Evolutionary conservation across 2,329 filamentous ascomycete genomes (phyloP), one percentile per base, ranked within the genome.

Genomic region (Cordyceps fumosorosea): DNA sequence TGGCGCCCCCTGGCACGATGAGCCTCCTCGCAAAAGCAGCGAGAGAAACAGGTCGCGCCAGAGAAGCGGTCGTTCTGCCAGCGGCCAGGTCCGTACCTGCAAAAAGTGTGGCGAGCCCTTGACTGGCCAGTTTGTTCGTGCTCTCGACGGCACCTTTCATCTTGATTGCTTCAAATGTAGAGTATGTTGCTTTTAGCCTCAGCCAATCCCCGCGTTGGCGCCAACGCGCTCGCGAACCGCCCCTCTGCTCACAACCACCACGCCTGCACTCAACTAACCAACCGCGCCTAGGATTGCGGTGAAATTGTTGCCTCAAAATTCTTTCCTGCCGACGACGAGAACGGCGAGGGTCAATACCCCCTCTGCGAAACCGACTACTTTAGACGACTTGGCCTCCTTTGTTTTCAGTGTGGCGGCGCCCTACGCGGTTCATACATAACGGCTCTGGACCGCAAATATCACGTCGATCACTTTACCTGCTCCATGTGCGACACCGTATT

Each of bases 331-430:
- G 93, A 96, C 67, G 91, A 96, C 68, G 91, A 96, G 69, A 86
- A 92, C 67, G 91, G 91, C 47, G 84, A 85, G 62, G 88, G 83
- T 22, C 95, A 97, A 74, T 98, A 97, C 73, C 95, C 95, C 10
- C 84, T 99, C 4, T 99, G 95, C 80, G 95, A 99, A 77, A 98
- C 89, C 26, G 95, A 99, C 76, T 99, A 99, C 75, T 99, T 99
- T 76, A 86, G 92, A 69, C 86, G 95, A 64, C 84, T 99, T 20
- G 92, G 93, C 65, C 82, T 99, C 51, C 82, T 99, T 50, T 99
- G 95, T 75, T 90, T 90, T 74, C 88, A 95, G 65, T 99, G 95
- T 73, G 91, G 92, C 66, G 91, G 92, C 63, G 95, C 95, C 54
- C 83, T 99, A 22, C 89, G 95, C 65, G 95, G 95, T 53, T 98